Conservation (phyloP, 768 basidiomycete species). For the Rhizopogon vinicolor region DNA sequence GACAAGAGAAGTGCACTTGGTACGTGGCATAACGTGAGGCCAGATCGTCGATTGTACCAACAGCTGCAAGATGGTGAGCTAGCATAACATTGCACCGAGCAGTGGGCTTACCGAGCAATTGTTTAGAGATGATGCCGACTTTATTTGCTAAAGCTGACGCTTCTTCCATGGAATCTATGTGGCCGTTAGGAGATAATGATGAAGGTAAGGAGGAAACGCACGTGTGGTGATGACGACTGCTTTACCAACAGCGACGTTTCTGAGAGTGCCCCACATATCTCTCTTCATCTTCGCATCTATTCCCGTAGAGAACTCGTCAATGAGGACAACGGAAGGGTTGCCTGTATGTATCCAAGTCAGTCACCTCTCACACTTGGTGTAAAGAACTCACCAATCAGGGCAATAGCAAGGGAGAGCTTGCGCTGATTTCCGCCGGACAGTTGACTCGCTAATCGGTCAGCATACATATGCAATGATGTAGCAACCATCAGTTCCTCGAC, state of each 20-base stretch:
- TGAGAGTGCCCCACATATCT: conserved; percentile 76
- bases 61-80: conserved; percentile 35
- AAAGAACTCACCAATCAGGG: conserved; percentile 53
- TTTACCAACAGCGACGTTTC: conserved; percentile 61
- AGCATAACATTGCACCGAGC: neutral
- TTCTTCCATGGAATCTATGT: conserved; percentile 77
- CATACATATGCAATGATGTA: conserved; percentile 55
- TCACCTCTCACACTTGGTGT: neutral
- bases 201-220: conserved; percentile 26
- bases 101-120: conserved; percentile 53
- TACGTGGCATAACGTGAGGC: conserved; percentile 67
- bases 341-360: conserved; percentile 31
- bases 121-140: conserved; percentile 72
- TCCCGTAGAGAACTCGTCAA: conserved; percentile 82
- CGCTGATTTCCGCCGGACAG: conserved; percentile 79
- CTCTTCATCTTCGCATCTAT: conserved; percentile 82
- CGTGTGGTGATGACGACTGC: conserved; percentile 71
- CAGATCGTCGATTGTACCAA: conserved; percentile 62
- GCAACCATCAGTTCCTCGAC: conserved; percentile 54
- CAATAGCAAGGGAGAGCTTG: conserved; percentile 72
- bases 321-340: conserved; percentile 72
- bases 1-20: conserved; percentile 72
- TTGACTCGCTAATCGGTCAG: conserved; percentile 67
- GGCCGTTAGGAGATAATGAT: neutral
- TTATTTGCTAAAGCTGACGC: conserved; percentile 72